Evolutionary conservation across 495 filamentous ascomycete species (phyloP).

Genomic region (Podospora bellae-mahoneyi): DNA sequence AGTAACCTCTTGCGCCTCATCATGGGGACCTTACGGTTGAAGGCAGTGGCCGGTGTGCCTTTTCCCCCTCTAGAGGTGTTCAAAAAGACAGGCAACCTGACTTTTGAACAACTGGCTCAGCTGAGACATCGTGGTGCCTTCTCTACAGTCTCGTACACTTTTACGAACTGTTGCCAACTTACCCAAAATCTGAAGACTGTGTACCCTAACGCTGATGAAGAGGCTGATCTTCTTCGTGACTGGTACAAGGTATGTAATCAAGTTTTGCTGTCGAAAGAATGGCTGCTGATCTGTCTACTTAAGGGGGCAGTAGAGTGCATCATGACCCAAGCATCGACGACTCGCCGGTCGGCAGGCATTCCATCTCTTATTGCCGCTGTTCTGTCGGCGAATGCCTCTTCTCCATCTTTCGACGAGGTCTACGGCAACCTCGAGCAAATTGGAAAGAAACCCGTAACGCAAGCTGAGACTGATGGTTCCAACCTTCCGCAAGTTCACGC

Average conservation of each 20-base stretch:
- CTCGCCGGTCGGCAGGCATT: conserved; percentile 86
- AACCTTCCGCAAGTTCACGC: conserved; percentile 90
- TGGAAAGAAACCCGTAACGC: conserved; percentile 50
- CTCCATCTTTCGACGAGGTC: conserved; percentile 51
- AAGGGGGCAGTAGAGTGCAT: conserved; percentile 59
- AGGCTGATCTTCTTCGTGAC: conserved; percentile 41
- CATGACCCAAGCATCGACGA: conserved; percentile 69
- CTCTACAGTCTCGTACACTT: conserved; percentile 86
- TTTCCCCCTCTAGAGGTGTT: conserved; percentile 45
- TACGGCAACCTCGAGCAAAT: conserved; percentile 50
- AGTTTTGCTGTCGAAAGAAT: neutral
- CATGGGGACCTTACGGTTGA: conserved; percentile 41
- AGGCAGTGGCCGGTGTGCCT: conserved; percentile 31
- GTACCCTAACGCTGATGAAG: conserved; percentile 33
- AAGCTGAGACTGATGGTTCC: conserved; percentile 55
- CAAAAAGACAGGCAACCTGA: conserved; percentile 58
- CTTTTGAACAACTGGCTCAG: conserved; percentile 75
- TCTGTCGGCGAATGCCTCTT: conserved; percentile 52
- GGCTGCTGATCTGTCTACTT: neutral
- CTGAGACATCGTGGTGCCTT: conserved; percentile 92
- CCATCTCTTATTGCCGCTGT: conserved; percentile 80
- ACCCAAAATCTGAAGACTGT: conserved; percentile 42
- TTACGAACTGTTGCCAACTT: conserved; percentile 69
- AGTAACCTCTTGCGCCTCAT: conserved; percentile 57
- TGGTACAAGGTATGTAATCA: conserved; percentile 58